Evolutionary conservation across 2,329 filamentous ascomycete genomes (phyloP), one percentile per base, ranked within the genome.

Genomic region (Biscogniauxia sp.): DNA sequence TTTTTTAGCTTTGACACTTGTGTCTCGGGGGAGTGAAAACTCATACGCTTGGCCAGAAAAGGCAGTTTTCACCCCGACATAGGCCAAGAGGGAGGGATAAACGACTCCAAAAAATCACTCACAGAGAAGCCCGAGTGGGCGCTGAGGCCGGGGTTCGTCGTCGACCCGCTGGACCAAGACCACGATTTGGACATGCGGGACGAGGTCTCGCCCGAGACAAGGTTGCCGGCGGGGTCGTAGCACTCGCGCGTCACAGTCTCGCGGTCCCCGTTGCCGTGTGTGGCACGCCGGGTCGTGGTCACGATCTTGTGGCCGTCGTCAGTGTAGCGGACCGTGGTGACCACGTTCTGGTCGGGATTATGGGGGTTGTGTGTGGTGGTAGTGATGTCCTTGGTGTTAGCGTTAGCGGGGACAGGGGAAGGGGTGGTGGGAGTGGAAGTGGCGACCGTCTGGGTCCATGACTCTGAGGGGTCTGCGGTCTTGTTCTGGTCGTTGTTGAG

Each of bases 281-380:
- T 60, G 20, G 26, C 53, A 3, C 56, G 64, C 59, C 62, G 58
- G 4, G 63, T 58, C 5, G 62, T 67, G 20, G 57, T 63, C 7
- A 69, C 51, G 2, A 60, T 60, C 58, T 63, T 72, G 41, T 67
- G 69, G 2, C 71, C 72, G 53, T 68, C 68, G 2, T 64, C 54
- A 6, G 60, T 66, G 25, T 63, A 55, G 8, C 56, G 56, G 9
- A 59, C 64, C 19, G 66, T 51, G 32, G 23, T 64, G 53, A 19
- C 59, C 37, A 51, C 55, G 32, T 50, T 32, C 32, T 8, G 20
- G 13, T 37, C 25, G 26, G 54, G 28, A 51, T 37, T 32, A 15
- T 53, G 32, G 45, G 37, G 20, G 15, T 20, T 4, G 32, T 37
- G 13, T n/a, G 32, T 7, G 32, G 37, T 11, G 37, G 37, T 5